Evolutionary conservation across 179 eudicot species (phyloP), one percentile per base, ranked within the genome.

Genomic region (Nepenthes alata): DNA sequence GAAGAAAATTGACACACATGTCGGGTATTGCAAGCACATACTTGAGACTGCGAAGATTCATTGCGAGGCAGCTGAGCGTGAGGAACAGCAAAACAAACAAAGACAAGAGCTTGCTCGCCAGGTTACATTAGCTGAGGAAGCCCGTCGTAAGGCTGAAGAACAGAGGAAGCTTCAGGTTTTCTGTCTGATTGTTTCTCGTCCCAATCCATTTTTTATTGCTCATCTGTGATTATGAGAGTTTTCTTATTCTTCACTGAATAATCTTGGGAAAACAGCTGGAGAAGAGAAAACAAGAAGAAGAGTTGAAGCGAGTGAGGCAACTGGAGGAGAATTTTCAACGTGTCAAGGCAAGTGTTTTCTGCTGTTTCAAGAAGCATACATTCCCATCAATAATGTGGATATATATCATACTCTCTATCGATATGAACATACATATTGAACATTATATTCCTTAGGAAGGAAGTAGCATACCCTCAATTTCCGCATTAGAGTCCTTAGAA

Each of bases 1-100:
- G 81, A 93, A 89, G 78, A 93, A 90, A 81, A 85, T 93, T 62
- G 98, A 87, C 37, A 93, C 98, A 61, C 98, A 89, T 78, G 94
- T 93, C 66, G 85, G 81, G 67, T 93, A 93, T 61, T 93, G 98
- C 78, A 82, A 93, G 75, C 90, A 85, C 80, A 80, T 93, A 70
- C 83, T 89, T 55, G 87, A 78, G 47, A 88, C 83, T 72, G 97
- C 95, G 54, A 87, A 79, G 74, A 85, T 87, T 62, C 95, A 93
- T 68, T 76, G 81, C 53, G 94, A 89, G 74, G 94, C 85, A 61
- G 95, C 95, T 71, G 95, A 93, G 80, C 90, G 86, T 49, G 98
- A 93, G 64, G 97, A 93, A 70, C 75, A 78, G 68, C 90, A 81
- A 65, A 89, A 80, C 72, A 74, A 66, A 71, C 94, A 90, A 71